Evolutionary conservation across 2,329 filamentous ascomycete genomes (phyloP), one percentile per base, ranked within the genome.

Genomic region (Triangularia setosa): DNA sequence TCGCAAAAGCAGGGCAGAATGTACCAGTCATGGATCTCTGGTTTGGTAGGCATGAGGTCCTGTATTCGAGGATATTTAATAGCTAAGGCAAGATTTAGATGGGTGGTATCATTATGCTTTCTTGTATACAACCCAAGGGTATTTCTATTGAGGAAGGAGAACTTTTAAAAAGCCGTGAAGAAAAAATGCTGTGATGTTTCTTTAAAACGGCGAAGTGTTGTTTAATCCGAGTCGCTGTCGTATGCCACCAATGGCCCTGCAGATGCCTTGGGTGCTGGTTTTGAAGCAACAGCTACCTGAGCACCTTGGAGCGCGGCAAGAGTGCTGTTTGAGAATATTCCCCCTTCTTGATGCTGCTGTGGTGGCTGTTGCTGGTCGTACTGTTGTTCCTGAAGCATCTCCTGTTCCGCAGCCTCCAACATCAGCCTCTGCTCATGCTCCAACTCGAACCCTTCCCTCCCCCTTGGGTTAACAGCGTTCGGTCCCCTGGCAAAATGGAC

Each of bases 31-130:
- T 94, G 84, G 91, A 95, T 78, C 75, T 95, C 30, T 95, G 91
- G 91, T 83, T 93, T 72, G 91, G 91, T 3, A 83, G 91, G 73
- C 91, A 95, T 75, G 91, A 95, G 81, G 79, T 92, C 73, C 75
- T 95, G 68, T 95, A 95, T 75, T 93, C 90, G 64, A 86, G 91
- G 70, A 94, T 95, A 62, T 95, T 95, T 73, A 95, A 95, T 77
- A 93, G 90, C 71, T 94, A 72, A 77, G 35, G 30, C 14, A 12
- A 12, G 30, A 33, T 14, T 9, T 69, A 74, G 25, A 40, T 16
- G n/a, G 6, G 23, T 69, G 63, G 65, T 64, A 65, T 69, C 64
- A 55, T 68, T 18, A 40, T 40, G 12, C 3, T 21, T 33, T 28
- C 61, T 53, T 58, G 58, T 54, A 12, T 33, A 12, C 14, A 33